Evolutionary conservation across 2,329 filamentous ascomycete genomes (phyloP), one percentile per base, ranked within the genome.

Genomic region (Ilyonectria destructans): DNA sequence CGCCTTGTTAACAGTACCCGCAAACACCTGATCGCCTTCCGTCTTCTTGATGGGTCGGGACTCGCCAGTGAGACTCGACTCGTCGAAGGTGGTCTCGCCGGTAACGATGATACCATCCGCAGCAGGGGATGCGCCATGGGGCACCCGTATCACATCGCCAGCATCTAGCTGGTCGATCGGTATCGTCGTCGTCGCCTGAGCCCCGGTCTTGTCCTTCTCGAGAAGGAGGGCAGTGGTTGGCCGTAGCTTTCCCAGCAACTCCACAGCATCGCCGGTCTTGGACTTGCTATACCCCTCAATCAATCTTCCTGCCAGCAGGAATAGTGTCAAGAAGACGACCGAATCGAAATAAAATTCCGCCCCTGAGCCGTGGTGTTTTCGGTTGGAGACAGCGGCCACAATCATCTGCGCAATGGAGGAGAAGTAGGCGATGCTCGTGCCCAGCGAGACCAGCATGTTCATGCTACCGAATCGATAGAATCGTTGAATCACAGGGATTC

Each of bases 391-490:
- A 4, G 91, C 88, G 1, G 80, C 82, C 7, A 90, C 88, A 58
- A 94, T 91, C 78, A 98, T 87, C 71, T 97, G 91, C 17, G 90
- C 92, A 26, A 97, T 83, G 0, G 94, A 97, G 0, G 94, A 91
- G 69, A 97, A 84, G 79, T 97, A 97, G 1, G 95, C 95, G 68
- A 98, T 94, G 2, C 90, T 92, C 0, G 95, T 97, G 6, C 95
- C 95, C 2, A 97, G 86, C 8, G 93, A 96, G 81, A 98, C 95
- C 67, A 98, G 87, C 84, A 97, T 92, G 78, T 97, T 97, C 95
- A 98, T 98, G 83, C 95, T 97, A 9, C 95, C 95, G 76, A 98
- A 98, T n/a, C 93, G 91, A 79, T 95, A 94, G 77, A 98, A 95
- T 15, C 95, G 87, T 73, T 92, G 88, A 17, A 93, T 74, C 4